Conservation (phyloP, 129 eudicot species). For the Arctium lappa region DNA sequence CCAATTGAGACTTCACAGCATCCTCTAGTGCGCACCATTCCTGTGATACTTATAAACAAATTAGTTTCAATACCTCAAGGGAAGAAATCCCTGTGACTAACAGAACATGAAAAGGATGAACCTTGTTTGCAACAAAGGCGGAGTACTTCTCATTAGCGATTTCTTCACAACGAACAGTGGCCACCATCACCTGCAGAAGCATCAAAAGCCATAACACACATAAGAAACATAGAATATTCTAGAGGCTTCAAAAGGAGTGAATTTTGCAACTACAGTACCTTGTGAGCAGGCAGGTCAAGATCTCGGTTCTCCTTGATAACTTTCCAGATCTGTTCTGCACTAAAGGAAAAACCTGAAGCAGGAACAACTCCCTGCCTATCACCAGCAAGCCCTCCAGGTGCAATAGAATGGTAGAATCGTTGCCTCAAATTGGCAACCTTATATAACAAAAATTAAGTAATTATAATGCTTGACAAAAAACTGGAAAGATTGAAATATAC, state of each 20-base stretch:
- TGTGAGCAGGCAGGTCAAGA: conserved; percentile 96
- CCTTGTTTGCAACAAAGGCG: conserved; percentile 45
- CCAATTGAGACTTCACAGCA: conserved; percentile 54
- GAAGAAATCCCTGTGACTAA: background rate
- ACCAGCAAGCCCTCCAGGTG: conserved; percentile 80
- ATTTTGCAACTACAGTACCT: conserved; percentile 38
- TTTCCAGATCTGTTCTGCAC: conserved; percentile 90
- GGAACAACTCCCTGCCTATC: conserved; percentile 72
- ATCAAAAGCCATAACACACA: background rate
- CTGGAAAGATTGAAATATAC: background rate
- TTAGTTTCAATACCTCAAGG: background rate
- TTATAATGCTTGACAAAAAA: background rate
- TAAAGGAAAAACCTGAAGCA: conserved; percentile 76
- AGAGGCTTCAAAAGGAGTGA: background rate
- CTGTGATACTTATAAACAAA: conserved; percentile 29
- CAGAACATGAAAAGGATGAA: conserved; percentile 12
- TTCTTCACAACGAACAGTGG: conserved; percentile 84
- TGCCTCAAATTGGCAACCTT: conserved; percentile 61
- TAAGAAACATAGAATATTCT: background rate
- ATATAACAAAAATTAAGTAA: conserved; percentile 8
- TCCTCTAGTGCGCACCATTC: conserved; percentile 73
- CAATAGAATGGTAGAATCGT: conserved; percentile 53
- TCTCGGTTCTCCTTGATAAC: conserved; percentile 92
- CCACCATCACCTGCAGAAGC: conserved; percentile 66
- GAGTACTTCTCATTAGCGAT: conserved; percentile 58